Percentiles rank a stretch among this genome's conserved stretches.
Evolutionary conservation across 306 rosid species (phyloP).

Genomic region (Geum urbanum): DNA sequence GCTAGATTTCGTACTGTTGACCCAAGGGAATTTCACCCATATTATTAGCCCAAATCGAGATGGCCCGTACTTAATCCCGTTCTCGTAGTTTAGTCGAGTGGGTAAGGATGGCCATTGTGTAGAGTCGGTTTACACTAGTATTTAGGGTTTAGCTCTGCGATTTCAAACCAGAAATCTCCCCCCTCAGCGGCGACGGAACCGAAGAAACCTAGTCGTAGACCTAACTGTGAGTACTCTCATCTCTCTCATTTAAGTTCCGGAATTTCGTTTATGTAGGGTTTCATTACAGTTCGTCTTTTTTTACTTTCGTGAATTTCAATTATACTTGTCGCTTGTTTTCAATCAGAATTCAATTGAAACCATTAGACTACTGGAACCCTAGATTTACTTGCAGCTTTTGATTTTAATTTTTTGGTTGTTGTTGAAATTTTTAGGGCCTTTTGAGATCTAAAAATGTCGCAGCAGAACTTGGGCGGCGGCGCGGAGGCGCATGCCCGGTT

Average conservation of each 20-base stretch:
- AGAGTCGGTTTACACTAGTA: too few species aligned
- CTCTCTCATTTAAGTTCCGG: background rate
- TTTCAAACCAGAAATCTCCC: background rate
- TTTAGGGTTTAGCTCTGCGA: slow-evolving; percentile 9
- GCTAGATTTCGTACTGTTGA: too few species aligned
- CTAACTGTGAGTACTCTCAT: background rate
- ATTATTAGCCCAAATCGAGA: too few species aligned
- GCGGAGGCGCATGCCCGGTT: slow-evolving; percentile 97
- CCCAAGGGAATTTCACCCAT: too few species aligned
- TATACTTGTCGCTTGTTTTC: background rate
- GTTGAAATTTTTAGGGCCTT: slow-evolving; percentile 7
- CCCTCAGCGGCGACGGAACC: background rate
- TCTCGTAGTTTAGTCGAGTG: background rate
- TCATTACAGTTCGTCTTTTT: background rate
- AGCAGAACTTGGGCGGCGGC: slow-evolving; percentile 79
- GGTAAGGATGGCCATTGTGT: too few species aligned
- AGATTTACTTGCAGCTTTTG: background rate
- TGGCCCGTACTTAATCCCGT: background rate
- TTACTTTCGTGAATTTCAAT: background rate
- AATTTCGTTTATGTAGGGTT: background rate
- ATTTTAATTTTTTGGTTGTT: background rate
- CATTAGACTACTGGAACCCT: background rate
- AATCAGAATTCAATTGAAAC: background rate
- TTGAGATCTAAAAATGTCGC: slow-evolving; percentile 47
- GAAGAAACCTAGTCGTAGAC: background rate